These are phyloP conservation scores for Boletus sp. DNA, from an alignment of 768 basidiomycete species.

Conservation along the genomic window DNA sequence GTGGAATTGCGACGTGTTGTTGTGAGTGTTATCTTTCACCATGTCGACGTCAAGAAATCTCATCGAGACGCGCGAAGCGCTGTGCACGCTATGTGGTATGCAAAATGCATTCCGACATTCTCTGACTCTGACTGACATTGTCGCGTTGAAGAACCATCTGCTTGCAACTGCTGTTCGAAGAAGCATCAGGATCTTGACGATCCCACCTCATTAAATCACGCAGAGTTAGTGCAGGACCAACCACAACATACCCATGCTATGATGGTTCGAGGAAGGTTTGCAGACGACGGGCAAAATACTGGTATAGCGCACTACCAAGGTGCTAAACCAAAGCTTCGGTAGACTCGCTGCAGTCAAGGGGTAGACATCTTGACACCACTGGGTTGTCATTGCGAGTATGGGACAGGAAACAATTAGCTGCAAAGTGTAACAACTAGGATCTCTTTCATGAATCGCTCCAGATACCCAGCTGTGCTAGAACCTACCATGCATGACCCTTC, in stretches of 20 bases:
- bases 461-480: neutral
- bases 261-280: slow-evolving; percentile 13
- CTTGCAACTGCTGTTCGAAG: slow-evolving; percentile 18
- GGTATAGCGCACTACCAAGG: slow-evolving; percentile 15
- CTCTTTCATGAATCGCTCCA: neutral
- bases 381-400: neutral
- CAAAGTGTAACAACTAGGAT: neutral
- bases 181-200: slow-evolving; percentile 2
- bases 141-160: slow-evolving; percentile 3
- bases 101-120: neutral
- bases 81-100: slow-evolving; percentile 19
- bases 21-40: slow-evolving; percentile 5
- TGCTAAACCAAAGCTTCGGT: slow-evolving; percentile 12
- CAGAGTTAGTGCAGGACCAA: slow-evolving; percentile 16
- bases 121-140: neutral
- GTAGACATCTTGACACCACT: neutral
- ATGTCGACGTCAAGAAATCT: neutral
- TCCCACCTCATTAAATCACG: neutral
- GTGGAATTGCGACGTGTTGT: slow-evolving; percentile 20
- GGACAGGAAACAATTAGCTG: neutral
- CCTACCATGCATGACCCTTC: slow-evolving; percentile 3
- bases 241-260: slow-evolving; percentile 11
- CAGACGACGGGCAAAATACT: slow-evolving; percentile 5
- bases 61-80: neutral
- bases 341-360: neutral